A percentile compares a stretch with the other conserved stretches of the same genome.
Evolutionary conservation across 208 protist genomes (phyloP).

Genomic region (Tritrichomonas foetus): DNA sequence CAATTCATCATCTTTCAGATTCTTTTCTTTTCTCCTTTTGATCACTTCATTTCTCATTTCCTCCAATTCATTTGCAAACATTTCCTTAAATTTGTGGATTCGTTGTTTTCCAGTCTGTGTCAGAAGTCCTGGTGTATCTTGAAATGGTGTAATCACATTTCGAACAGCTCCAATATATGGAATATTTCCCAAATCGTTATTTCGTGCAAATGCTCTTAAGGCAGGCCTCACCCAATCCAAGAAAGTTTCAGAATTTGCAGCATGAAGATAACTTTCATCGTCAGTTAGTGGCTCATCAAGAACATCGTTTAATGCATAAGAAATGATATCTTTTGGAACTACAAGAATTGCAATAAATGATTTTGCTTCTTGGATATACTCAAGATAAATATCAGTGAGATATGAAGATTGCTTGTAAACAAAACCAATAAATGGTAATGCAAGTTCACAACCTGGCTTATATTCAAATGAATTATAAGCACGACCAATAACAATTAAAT

Average conservation of each 20-base stretch:
- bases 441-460: background rate
- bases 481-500: background rate
- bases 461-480: background rate
- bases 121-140: background rate
- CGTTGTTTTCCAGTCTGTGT: slow-evolving; percentile 11
- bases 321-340: background rate
- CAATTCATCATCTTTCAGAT: too few species aligned
- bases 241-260: background rate
- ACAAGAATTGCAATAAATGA: background rate
- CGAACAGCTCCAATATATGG: background rate
- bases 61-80: background rate
- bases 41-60: slow-evolving; percentile 10
- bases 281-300: background rate
- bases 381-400: background rate
- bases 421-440: slow-evolving; percentile 10
- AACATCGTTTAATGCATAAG: background rate
- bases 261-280: background rate
- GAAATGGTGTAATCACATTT: background rate
- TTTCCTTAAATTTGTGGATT: background rate
- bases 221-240: background rate
- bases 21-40: background rate
- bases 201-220: background rate
- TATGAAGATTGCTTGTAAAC: background rate
- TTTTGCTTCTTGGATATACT: background rate
- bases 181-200: background rate